Evolutionary conservation across 805 yeast species (phyloP), one percentile per base, ranked within the genome.

Genomic region (Brettanomyces nanus): DNA sequence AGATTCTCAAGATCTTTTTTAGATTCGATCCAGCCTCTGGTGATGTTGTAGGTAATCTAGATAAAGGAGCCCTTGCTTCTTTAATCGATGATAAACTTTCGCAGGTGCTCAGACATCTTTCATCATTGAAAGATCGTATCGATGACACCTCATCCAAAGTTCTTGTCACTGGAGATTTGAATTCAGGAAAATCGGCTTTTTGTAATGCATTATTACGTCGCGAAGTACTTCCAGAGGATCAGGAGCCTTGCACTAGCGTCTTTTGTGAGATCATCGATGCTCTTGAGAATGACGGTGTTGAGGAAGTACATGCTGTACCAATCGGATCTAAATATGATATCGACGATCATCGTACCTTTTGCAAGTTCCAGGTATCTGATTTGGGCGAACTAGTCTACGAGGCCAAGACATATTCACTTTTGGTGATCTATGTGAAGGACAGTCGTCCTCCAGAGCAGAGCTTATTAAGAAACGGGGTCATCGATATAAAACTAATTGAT

Each of bases 171-270:
- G 99, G 99, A 36, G 99, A 92, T 58, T 71, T 92, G 47, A 92
- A 92, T 55, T 83, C 98, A 0, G 99, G 99, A 3, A 92, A 92
- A 54, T 86, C 97, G 1, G 84, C 95, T 1, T 86, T 92, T 51
- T 92, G 98, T 60, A 92, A 92, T 54, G 90, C 96, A 1, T 64
- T 92, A 29, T 62, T 92, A 42, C 69, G 89, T 47, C 71, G 92
- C 36, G 73, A 76, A 35, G 61, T 92, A 3, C 62, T 92, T 34
- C 98, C 99, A 0, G 95, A 84, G 52, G 99, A 92, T 59, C 98
- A 92, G 53, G 95, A 92, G 55, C 99, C 99, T 2, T 87, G 97
- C 52, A 92, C 99, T 0, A 80, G 85, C 44, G 96, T 92, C 0
- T 94, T 94, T 52, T 89, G 96, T 56, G 98, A 94, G 60, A 90